These are phyloP conservation scores for Neckera pumila DNA, from an alignment of 225 moss, liverwort and hornwort species.

Conservation along the genomic window DNA sequence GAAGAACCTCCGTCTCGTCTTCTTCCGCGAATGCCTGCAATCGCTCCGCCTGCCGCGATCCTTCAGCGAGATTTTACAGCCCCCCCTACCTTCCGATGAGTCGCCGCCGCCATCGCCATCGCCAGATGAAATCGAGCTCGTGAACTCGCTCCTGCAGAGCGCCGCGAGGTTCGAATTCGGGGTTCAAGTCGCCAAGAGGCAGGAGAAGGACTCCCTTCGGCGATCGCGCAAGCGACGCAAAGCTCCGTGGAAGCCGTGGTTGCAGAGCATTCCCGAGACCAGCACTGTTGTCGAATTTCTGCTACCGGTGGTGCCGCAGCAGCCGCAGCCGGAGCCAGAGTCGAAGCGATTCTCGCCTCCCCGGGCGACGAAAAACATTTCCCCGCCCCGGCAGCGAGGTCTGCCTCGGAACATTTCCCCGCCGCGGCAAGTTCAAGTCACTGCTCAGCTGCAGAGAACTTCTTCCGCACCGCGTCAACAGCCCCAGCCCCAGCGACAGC, in stretches of 20 bases:
- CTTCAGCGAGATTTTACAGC: background rate
- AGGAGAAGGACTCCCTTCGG: background rate
- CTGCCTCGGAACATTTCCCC: conserved; percentile 7
- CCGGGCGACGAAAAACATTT: background rate
- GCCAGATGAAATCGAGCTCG: background rate
- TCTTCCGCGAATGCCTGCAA: conserved; percentile 26
- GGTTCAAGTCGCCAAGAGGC: background rate
- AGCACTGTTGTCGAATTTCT: conserved; percentile 1
- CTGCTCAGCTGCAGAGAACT: background rate
- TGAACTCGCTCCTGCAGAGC: conserved; percentile 1
- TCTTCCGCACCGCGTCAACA: background rate
- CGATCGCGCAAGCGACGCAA: conserved; percentile 18
- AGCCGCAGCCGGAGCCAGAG: background rate
- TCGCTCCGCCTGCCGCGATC: conserved; percentile 9
- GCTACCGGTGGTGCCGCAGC: background rate
- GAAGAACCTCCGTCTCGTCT: conserved; percentile 3
- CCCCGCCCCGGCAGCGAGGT: conserved; percentile 6
- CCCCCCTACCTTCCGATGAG: background rate
- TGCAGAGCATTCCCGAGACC: conserved; percentile 37
- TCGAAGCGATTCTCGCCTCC: conserved; percentile 5
- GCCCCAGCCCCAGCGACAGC: background rate
- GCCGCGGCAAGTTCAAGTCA: background rate
- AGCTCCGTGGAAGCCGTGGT: conserved; percentile 11
- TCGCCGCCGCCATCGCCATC: background rate
- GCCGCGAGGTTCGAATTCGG: conserved; percentile 19